Base-by-base conservation (phyloP, 768 basidiomycete genomes). In the Guyanaporus albipodus region DNA sequence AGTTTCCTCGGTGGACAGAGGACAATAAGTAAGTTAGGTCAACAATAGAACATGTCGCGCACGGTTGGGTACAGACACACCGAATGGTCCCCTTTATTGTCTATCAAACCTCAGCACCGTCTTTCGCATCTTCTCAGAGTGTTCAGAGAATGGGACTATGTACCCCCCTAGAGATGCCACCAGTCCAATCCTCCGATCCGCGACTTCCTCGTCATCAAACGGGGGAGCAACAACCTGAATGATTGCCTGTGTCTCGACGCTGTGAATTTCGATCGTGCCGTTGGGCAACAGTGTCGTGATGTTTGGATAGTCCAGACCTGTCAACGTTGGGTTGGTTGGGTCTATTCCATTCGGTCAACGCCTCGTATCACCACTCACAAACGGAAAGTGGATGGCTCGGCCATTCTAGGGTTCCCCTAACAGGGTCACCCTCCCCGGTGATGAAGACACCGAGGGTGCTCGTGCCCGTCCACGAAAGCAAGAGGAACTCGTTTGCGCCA, bases 401-500 rank as follows among this genome's bases (percentile, higher is more conserved):
- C 90, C 91, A 96, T 60, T 91, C 79, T 35, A 96, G 69, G 2
- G 93, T 94, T 2, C 92, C 92, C 37, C 93, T 77, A 8, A 91
- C 84, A 5, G 94, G 91, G 64, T 95, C 92, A 0, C 91, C 93
- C 2, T 80, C 78, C 0, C 82, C 79, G 12, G 79, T 90, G 53
- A 97, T 74, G 56, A 97, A 98, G 9, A 98, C 70, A 0, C 94
- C 94, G 32, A 97, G 71, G 0, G 89, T 88, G 42, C 77, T 81
- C 4, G 73, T 68, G 12, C 90, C 94, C 1, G 85, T 92, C 79
- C 86, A 93, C 2, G 87, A 88, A 14, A 91, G 72, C 18, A 96
- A 74, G 34, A 97, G 75, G 55, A 93, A 96, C 64, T 96, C 93
- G 53, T 78, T 80, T 24, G 80, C 79, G 28, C 77, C 74, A 21